A percentile compares a stretch with the other conserved stretches of the same genome.
These are phyloP conservation scores for Leptodermis oblonga DNA, from an alignment of 257 asterid species.

Conservation along the genomic window DNA sequence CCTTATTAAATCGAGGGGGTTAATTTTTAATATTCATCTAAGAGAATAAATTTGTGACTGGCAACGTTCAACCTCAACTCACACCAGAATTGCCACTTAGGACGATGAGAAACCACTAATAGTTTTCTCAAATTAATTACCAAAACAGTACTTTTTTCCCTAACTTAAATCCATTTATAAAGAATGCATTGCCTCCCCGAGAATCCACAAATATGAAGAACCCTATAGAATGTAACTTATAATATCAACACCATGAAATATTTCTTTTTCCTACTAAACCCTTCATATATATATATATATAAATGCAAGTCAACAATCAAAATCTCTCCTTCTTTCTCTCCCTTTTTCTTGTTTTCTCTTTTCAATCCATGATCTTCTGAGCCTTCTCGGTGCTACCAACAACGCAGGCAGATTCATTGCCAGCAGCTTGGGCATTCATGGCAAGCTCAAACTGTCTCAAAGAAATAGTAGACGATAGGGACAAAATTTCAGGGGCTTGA, in stretches of 20 bases:
- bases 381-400: background rate
- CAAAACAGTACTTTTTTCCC: too few relatives aligned
- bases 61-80: too few relatives aligned
- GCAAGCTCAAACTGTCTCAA: slow-evolving; percentile 51
- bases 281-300: background rate
- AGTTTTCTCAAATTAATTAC: too few relatives aligned
- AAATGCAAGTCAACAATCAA: background rate
- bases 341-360: background rate
- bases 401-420: background rate
- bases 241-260: background rate
- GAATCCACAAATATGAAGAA: too few relatives aligned
- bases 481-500: slow-evolving; percentile 31
- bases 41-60: too few relatives aligned
- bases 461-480: slow-evolving; percentile 49
- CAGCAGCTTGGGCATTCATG: slow-evolving; percentile 51
- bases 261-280: background rate
- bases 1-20: too few relatives aligned
- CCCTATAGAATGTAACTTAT: too few relatives aligned
- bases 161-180: too few relatives aligned
- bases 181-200: too few relatives aligned
- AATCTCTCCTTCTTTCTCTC: background rate
- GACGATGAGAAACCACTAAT: too few relatives aligned
- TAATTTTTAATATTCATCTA: too few relatives aligned
- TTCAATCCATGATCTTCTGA: background rate
- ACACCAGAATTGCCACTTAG: too few relatives aligned